These are phyloP conservation scores for Hypholoma sublateritium DNA, from an alignment of 768 basidiomycete species.

Conservation along the genomic window DNA sequence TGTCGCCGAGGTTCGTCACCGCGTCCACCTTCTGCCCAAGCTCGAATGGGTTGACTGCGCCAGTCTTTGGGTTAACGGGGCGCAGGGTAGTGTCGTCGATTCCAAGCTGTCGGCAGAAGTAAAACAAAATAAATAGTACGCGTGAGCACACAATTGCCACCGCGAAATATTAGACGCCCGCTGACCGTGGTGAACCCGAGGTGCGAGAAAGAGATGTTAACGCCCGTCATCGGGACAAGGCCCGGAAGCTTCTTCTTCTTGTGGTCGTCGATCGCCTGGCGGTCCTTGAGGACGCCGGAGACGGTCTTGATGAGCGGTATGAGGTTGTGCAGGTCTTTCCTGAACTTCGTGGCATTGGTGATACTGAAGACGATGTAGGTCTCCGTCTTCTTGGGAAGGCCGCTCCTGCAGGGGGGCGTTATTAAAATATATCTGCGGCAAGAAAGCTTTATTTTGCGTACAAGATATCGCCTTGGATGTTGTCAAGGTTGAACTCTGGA, in stretches of 20 bases:
- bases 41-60: constrained; percentile 28
- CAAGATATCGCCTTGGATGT: constrained; percentile 52
- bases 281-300: constrained; percentile 38
- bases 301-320: constrained; percentile 46
- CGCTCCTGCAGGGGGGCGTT: constrained; percentile 34
- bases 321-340: constrained; percentile 37
- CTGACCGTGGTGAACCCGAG: constrained; percentile 42
- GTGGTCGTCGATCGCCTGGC: constrained; percentile 35
- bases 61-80: constrained; percentile 20
- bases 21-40: constrained; percentile 42
- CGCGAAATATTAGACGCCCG: not conserved
- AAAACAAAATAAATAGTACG: too few species aligned
- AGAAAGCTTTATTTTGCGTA: constrained; percentile 18
- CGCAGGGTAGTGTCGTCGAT: constrained; percentile 37
- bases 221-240: constrained; percentile 39
- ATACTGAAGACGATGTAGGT: constrained; percentile 54
- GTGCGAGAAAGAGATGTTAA: constrained; percentile 57
- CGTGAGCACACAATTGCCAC: not conserved
- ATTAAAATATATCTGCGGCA: not conserved
- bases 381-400: constrained; percentile 55
- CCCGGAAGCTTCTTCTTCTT: constrained; percentile 24
- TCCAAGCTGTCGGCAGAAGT: constrained; percentile 29
- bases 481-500: constrained; percentile 32
- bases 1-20: constrained; percentile 34
- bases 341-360: constrained; percentile 40